Conservation (phyloP, 805 yeast species). For the Schwanniomyces pseudopolymorphus region DNA sequence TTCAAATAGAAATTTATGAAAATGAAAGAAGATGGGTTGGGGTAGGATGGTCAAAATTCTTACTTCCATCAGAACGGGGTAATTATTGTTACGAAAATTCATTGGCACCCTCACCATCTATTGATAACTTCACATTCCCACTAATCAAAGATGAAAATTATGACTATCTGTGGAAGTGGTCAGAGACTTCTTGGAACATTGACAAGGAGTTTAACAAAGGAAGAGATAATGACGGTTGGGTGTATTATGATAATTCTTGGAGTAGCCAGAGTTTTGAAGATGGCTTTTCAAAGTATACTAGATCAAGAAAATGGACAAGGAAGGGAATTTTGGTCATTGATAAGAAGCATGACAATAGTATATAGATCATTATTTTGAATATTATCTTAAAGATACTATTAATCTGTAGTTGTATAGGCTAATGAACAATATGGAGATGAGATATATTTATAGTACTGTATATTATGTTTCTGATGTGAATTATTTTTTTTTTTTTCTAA, state of each 20-base stretch:
- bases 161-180: conserved; percentile 55
- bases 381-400: too few relatives aligned
- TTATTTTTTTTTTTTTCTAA: not conserved
- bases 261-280: conserved; percentile 37
- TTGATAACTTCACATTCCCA: conserved; percentile 47
- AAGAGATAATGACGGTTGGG: conserved; percentile 50
- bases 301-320: conserved; percentile 53
- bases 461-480: not conserved
- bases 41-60: conserved; percentile 53
- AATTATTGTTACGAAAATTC: conserved; percentile 46
- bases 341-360: conserved; percentile 9
- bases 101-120: conserved; percentile 24
- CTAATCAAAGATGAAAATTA: conserved; percentile 34
- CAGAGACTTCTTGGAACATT: conserved; percentile 51
- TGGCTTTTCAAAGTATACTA: conserved; percentile 49
- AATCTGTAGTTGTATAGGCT: too few relatives aligned
- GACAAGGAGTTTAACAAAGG: conserved; percentile 41
- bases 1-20: conserved; percentile 52
- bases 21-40: conserved; percentile 65
- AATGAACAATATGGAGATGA: not conserved
- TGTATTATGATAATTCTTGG: conserved; percentile 55
- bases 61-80: conserved; percentile 54
- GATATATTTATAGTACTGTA: not conserved
- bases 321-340: conserved; percentile 38
- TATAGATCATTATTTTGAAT: not conserved